A percentile compares a stretch with the other conserved stretches of the same genome.
phyloP scores from a whole-genome alignment of 2,329 filamentous ascomycete species.

The Stemphylium beticola region DNA sequence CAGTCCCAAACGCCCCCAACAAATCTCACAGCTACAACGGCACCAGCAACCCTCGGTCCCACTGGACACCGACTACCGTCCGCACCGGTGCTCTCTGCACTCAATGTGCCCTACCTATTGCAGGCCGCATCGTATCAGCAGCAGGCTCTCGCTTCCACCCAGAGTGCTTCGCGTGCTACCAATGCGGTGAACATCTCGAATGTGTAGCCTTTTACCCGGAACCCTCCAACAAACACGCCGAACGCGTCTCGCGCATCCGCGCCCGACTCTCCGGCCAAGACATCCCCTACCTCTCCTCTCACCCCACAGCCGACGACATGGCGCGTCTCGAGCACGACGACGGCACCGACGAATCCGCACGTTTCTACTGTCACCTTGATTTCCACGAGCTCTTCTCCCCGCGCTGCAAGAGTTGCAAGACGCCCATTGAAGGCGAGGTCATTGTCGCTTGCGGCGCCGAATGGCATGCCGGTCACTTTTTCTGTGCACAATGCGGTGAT shows the following conservation, averaged over 20 bases:
- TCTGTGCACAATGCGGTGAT: slow-evolving; percentile 98
- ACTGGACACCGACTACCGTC: slow-evolving; percentile 55
- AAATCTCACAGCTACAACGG: slow-evolving; percentile 36
- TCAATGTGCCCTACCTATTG: slow-evolving; percentile 82
- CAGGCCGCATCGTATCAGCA: slow-evolving; percentile 87
- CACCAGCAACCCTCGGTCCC: slow-evolving; percentile 48
- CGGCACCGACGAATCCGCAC: slow-evolving; percentile 67
- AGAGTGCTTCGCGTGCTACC: slow-evolving; percentile 87
- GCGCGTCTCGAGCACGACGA: slow-evolving; percentile 63
- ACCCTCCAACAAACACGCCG: slow-evolving; percentile 72
- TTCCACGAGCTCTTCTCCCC: slow-evolving; percentile 95
- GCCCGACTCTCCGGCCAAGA: slow-evolving; percentile 62
- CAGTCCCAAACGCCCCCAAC: slow-evolving; percentile 54
- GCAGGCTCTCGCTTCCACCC: slow-evolving; percentile 87
- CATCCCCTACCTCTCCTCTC: slow-evolving; percentile 52
- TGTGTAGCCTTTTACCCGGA: slow-evolving; percentile 97
- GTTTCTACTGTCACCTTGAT: slow-evolving; percentile 98
- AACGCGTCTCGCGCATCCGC: slow-evolving; percentile 75
- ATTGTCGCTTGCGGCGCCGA: slow-evolving; percentile 92
- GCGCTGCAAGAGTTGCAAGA: slow-evolving; percentile 93
- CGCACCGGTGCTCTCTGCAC: slow-evolving; percentile 76
- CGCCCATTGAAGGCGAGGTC: slow-evolving; percentile 93
- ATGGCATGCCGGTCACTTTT: slow-evolving; percentile 98
- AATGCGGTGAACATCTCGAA: slow-evolving; percentile 86
- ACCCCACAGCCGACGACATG: slow-evolving; percentile 64